A percentile compares a stretch with the other conserved stretches of the same genome.
Evolutionary conservation across 805 yeast genomes (phyloP).

Genomic region (Kazachstania martiniae): DNA sequence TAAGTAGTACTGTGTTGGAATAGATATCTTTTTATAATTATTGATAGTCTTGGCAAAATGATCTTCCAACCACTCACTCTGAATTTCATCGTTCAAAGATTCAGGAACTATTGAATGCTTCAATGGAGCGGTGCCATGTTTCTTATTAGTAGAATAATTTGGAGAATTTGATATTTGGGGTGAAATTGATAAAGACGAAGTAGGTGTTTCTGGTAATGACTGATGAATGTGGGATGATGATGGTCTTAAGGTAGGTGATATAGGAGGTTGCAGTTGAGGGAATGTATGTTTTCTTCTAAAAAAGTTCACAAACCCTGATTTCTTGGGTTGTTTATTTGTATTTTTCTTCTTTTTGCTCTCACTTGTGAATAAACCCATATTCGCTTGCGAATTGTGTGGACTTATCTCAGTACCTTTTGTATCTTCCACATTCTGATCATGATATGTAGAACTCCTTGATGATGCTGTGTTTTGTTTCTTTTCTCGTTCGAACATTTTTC

Average conservation of each 20-base stretch:
- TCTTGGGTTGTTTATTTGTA: conserved; percentile 3
- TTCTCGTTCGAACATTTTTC: conserved; percentile 1
- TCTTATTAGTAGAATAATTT: not conserved
- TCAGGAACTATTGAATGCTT: not conserved
- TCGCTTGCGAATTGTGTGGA: no score
- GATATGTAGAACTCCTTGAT: not conserved
- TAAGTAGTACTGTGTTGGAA: conserved; percentile 18
- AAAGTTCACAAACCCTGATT: conserved; percentile 20
- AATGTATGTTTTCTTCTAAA: conserved; percentile 18
- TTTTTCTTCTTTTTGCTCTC: conserved; percentile 2
- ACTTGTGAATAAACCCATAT: no score
- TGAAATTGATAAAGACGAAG: not conserved
- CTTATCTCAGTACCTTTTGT: no score
- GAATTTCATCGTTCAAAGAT: not conserved
- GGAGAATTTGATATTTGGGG: not conserved
- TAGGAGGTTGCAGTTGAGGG: not conserved
- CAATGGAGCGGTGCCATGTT: not conserved
- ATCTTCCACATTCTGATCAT: not conserved
- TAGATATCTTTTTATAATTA: conserved; percentile 16
- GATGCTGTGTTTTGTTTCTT: not conserved
- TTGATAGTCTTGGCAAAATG: conserved; percentile 13
- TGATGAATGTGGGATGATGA: no score
- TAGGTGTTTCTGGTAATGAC: not conserved
- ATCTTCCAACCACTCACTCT: conserved; percentile 15
- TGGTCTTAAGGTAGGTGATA: not conserved